A percentile compares a stretch with the other conserved stretches of the same genome.
These are phyloP conservation scores for Boletus mariae DNA, from an alignment of 1,284 basidiomycete species.

Conservation along the genomic window DNA sequence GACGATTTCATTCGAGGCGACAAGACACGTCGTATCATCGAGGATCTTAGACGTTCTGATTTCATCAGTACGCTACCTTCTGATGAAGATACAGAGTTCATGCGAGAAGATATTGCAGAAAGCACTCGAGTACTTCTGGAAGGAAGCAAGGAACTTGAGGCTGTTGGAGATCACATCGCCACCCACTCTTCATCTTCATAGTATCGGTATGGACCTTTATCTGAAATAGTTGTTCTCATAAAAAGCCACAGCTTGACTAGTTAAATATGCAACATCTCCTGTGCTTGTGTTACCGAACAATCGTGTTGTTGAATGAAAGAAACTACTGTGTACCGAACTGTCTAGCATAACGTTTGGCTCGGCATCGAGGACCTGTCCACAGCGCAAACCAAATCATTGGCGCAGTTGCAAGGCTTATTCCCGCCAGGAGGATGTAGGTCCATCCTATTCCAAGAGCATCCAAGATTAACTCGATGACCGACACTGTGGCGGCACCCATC, in stretches of 20 bases:
- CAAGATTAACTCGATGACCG: conserved; percentile 44
- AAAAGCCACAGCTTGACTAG: neutral
- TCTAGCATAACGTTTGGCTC: conserved; percentile 25
- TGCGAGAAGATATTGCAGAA: conserved; percentile 24
- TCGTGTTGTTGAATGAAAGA: neutral
- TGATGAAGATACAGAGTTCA: conserved; percentile 18
- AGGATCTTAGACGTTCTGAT: conserved; percentile 24
- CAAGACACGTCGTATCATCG: conserved; percentile 22
- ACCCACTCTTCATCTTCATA: conserved; percentile 14
- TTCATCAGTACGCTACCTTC: conserved; percentile 20
- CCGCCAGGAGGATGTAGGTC: conserved; percentile 45
- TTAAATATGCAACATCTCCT: neutral
- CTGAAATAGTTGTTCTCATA: neutral
- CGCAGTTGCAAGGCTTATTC: conserved; percentile 36
- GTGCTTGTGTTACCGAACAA: neutral
- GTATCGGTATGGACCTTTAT: neutral
- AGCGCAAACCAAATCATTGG: conserved; percentile 40
- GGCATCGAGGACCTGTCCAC: conserved; percentile 38
- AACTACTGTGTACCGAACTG: conserved; percentile 4
- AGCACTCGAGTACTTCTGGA: conserved; percentile 25
- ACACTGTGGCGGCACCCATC: conserved; percentile 44
- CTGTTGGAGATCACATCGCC: conserved; percentile 24
- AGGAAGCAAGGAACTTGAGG: conserved; percentile 26
- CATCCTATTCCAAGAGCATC: conserved; percentile 45
- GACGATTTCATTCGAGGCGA: conserved; percentile 27